A percentile compares a stretch with the other conserved stretches of the same genome.
phyloP scores from a whole-genome alignment of 2,329 filamentous ascomycete genomes.

The Mycocentrospora acerina region DNA sequence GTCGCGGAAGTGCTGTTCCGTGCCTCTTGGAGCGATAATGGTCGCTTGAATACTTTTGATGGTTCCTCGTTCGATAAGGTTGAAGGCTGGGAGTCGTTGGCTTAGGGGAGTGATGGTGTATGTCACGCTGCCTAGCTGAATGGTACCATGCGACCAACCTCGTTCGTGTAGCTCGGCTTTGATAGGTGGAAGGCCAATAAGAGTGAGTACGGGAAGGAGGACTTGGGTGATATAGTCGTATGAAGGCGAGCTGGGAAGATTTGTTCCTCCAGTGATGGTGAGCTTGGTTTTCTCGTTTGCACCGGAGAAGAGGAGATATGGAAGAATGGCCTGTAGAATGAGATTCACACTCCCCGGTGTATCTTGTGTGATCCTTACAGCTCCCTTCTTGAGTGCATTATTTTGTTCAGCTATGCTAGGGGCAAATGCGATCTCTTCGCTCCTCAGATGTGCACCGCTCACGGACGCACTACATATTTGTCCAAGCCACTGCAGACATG shows the following conservation, averaged over 20 bases:
- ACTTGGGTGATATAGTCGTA: conserved; percentile 60
- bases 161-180: conserved; percentile 47
- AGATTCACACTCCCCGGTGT: conserved; percentile 57
- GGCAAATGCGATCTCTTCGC: conserved; percentile 45
- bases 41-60: conserved; percentile 37
- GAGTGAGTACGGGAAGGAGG: conserved; percentile 54
- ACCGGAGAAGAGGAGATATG: conserved; percentile 54
- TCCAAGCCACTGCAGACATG: conserved; percentile 56
- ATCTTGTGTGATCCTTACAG: conserved; percentile 39
- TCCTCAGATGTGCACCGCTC: conserved; percentile 45
- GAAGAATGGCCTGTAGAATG: conserved; percentile 61
- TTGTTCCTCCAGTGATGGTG: conserved; percentile 59
- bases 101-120: conserved; percentile 51
- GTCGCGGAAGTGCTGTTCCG: conserved; percentile 31
- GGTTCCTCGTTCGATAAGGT: conserved; percentile 28
- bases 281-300: conserved; percentile 33
- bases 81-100: conserved; percentile 39
- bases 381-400: conserved; percentile 6
- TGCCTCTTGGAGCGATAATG: conserved; percentile 40
- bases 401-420: conserved; percentile 3
- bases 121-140: conserved; percentile 51
- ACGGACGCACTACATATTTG: conserved; percentile 50
- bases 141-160: conserved; percentile 56
- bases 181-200: conserved; percentile 54
- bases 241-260: conserved; percentile 57